A percentile compares a stretch with the other conserved stretches of the same genome.
Conservation (phyloP, 1,139 yeast species). For the Arxiozyma heterogenica region DNA sequence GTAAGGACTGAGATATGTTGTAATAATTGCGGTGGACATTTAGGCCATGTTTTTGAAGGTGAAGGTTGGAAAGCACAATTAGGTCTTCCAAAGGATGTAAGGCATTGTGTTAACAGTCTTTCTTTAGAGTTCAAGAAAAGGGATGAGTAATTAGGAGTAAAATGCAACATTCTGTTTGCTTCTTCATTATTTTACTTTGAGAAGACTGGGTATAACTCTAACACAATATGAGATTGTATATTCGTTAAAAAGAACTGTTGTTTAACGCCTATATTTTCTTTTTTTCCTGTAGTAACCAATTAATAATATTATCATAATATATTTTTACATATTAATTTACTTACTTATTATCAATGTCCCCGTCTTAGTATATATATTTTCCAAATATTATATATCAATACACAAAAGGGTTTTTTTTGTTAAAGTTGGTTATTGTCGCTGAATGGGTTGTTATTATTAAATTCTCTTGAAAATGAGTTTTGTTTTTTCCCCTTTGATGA, state of each 20-base stretch:
- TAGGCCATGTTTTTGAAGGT: constrained; percentile 92
- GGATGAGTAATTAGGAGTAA: not conserved
- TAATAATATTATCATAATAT: too few relatives aligned
- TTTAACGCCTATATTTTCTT: too few relatives aligned
- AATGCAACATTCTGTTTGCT: not conserved
- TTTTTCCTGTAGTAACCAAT: too few relatives aligned
- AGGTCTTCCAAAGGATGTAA: constrained; percentile 65
- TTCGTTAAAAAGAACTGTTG: too few relatives aligned
- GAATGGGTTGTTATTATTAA: constrained; percentile 19
- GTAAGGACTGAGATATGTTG: constrained; percentile 82
- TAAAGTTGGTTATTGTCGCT: constrained; percentile 15
- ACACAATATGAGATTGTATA: too few relatives aligned
- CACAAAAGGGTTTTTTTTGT: not conserved
- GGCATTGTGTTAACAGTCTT: constrained; percentile 91
- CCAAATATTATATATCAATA: too few relatives aligned
- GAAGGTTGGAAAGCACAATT: constrained; percentile 65
- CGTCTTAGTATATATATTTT: too few relatives aligned
- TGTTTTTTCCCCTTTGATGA: too few relatives aligned
- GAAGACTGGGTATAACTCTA: too few relatives aligned
- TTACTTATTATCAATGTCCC: too few relatives aligned
- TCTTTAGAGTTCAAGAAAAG: constrained; percentile 48
- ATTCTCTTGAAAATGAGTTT: not conserved
- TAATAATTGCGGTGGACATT: constrained; percentile 80
- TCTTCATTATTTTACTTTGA: too few relatives aligned
- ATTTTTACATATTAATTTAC: too few relatives aligned